These are phyloP conservation scores for Parascedosporium putredinis DNA, from an alignment of 2,329 filamentous ascomycete species.

Conservation along the genomic window DNA sequence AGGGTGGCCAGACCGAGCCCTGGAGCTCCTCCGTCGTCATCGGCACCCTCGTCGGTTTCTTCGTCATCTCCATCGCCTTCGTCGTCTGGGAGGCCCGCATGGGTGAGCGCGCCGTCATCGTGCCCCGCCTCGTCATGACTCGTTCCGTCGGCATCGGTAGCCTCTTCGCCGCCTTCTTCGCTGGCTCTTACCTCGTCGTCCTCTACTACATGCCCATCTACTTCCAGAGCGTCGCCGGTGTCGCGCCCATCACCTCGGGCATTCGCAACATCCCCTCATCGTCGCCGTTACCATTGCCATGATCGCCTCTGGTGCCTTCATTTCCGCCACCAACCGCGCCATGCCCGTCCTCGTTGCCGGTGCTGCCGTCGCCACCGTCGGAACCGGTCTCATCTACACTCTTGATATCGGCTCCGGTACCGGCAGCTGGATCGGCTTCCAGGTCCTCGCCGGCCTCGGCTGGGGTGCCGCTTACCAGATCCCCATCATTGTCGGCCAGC, in stretches of 20 bases:
- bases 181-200: slow-evolving; percentile 31
- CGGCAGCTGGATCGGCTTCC: slow-evolving; percentile 41
- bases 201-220: slow-evolving; percentile 39
- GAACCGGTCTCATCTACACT: slow-evolving; percentile 31
- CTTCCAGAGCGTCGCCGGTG: slow-evolving; percentile 30
- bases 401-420: slow-evolving; percentile 27
- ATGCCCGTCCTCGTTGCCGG: slow-evolving; percentile 36
- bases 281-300: slow-evolving; percentile 32
- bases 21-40: slow-evolving; percentile 32
- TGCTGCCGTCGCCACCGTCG: slow-evolving; percentile 29
- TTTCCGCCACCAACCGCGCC: slow-evolving; percentile 30
- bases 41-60: slow-evolving; percentile 30
- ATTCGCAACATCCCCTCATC: slow-evolving; percentile 33
- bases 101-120: slow-evolving; percentile 35
- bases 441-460: slow-evolving; percentile 38
- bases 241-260: slow-evolving; percentile 27
- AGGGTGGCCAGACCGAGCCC: slow-evolving; percentile 31
- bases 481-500: slow-evolving; percentile 39
- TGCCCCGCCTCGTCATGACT: slow-evolving; percentile 25
- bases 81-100: slow-evolving; percentile 26
- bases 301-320: slow-evolving; percentile 26
- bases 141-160: slow-evolving; percentile 27
- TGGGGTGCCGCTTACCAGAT: slow-evolving; percentile 35
- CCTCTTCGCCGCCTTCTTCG: slow-evolving; percentile 30
- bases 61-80: slow-evolving; percentile 24